Base-by-base conservation (phyloP, 306 rosid genomes). In the Malus sylvestris region DNA sequence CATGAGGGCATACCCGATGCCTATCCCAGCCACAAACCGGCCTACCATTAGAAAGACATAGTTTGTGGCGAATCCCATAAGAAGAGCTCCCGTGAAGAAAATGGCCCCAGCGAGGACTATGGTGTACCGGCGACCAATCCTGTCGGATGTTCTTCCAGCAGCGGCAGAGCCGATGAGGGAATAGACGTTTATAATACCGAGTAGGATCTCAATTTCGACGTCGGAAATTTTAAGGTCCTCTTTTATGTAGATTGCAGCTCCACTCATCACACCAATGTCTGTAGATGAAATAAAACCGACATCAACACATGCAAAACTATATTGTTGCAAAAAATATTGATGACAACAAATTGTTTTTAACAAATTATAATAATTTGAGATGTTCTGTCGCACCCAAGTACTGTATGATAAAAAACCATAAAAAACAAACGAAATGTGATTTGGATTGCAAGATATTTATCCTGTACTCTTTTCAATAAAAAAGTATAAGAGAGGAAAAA, bases 51-150 rank as follows among this genome's bases (percentile, higher is more conserved):
- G 91, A 11, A 88, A 89, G 2, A 49, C 1, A 8, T 88, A 91
- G 75, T 84, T 84, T 0, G 91, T 77, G 10, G 96, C 80, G 68
- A 83, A 87, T 0, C 91, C 90, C 96, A 88, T 88, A 4, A 91
- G 83, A 6, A 87, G 5, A 11, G 93, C 89, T 25, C 89, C 93
- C 14, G 3, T 81, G 14, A 91, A 89, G 83, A 87, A 87, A 23
- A 88, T 84, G 4, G 35, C 78, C 0, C 84, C 90, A 23, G 89
- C 87, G 1, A 88, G 67, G 0, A 85, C 81, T 0, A 91, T 88
- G 3, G 96, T 87, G 83, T 85, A 91, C 2, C 91, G 87, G 4
- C 96, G 91, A 6, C 96, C 93, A 1, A 91, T 88, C 90, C 91
- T 79, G 52, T 91, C 96, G 4, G 89, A 91, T 6, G 89, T 87